A percentile compares a stretch with the other conserved stretches of the same genome.
phyloP scores from a whole-genome alignment of 2,329 filamentous ascomycete species.

The Phaeophleospora eucalypticola region DNA sequence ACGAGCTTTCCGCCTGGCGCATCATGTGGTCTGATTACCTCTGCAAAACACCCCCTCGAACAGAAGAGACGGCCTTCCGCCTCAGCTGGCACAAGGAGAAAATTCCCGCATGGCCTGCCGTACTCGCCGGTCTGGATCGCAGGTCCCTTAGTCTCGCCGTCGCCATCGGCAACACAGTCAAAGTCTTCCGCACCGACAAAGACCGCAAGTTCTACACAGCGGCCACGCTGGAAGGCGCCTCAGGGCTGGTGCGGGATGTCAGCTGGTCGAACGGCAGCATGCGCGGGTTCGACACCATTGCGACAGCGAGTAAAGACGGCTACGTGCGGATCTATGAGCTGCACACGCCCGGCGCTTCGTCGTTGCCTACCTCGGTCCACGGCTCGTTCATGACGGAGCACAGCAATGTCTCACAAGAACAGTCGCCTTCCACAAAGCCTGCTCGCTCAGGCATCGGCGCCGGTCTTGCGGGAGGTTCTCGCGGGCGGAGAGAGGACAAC shows the following conservation, averaged over 20 bases:
- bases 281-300: constrained; percentile 82
- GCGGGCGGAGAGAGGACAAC: constrained; percentile 51
- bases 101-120: constrained; percentile 70
- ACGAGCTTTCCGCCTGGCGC: constrained; percentile 72
- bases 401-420: constrained; percentile 10
- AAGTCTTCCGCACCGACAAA: constrained; percentile 73
- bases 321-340: constrained; percentile 83
- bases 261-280: constrained; percentile 92
- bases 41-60: constrained; percentile 64
- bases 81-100: constrained; percentile 86
- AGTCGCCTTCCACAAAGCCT: constrained; percentile 15
- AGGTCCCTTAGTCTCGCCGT: constrained; percentile 80
- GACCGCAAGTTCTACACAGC: constrained; percentile 81
- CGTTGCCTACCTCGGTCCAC: constrained; percentile 13
- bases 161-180: constrained; percentile 77
- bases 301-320: constrained; percentile 89
- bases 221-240: constrained; percentile 68
- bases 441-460: constrained; percentile 50
- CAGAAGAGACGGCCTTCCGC: constrained; percentile 82
- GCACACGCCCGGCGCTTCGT: constrained; percentile 49
- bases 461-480: constrained; percentile 45
- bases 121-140: constrained; percentile 74
- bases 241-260: constrained; percentile 72
- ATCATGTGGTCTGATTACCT: constrained; percentile 73
- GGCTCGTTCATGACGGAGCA: constrained; percentile 11